Conservation (phyloP, 108 stramenopile species). For the Skeletonema grethae region DNA sequence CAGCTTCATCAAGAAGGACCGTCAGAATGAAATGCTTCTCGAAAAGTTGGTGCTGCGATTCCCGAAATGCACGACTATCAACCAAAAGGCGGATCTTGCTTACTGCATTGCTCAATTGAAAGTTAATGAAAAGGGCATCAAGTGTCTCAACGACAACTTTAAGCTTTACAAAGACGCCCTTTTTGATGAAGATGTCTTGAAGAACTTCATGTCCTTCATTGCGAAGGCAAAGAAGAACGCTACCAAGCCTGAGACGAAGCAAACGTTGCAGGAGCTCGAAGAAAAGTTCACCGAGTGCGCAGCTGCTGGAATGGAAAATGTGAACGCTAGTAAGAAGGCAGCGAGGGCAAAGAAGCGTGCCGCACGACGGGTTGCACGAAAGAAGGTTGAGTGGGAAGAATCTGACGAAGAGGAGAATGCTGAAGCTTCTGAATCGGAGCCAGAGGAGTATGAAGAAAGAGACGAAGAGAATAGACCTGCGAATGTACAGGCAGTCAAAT, state of each 20-base stretch:
- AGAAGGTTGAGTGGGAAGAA: constrained; percentile 42
- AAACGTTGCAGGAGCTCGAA: constrained; percentile 87
- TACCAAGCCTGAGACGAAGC: constrained; percentile 76
- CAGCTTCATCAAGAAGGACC: constrained; percentile 95
- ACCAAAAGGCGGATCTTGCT: constrained; percentile 86
- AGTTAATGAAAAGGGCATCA: constrained; percentile 86
- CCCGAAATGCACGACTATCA: constrained; percentile 71
- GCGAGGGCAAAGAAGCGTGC: constrained; percentile 58
- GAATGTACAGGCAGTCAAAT: neutral
- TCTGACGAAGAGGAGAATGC: constrained; percentile 26
- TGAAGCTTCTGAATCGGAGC: constrained; percentile 21
- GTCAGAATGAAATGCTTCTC: constrained; percentile 89
- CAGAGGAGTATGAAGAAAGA: constrained; percentile 29
- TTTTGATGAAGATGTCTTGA: constrained; percentile 88
- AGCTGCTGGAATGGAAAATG: constrained; percentile 61
- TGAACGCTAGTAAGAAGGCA: constrained; percentile 71
- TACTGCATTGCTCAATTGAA: constrained; percentile 94
- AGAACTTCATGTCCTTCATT: constrained; percentile 71
- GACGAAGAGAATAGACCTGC: constrained; percentile 38
- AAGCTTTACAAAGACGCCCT: constrained; percentile 91
- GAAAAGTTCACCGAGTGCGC: constrained; percentile 69
- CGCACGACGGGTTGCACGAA: constrained; percentile 37
- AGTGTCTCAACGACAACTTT: constrained; percentile 85
- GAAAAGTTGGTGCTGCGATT: constrained; percentile 94
- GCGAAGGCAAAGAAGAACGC: constrained; percentile 85